Evolutionary conservation across 768 basidiomycete species (phyloP).

Genomic region (Leccinum incarnatum): DNA sequence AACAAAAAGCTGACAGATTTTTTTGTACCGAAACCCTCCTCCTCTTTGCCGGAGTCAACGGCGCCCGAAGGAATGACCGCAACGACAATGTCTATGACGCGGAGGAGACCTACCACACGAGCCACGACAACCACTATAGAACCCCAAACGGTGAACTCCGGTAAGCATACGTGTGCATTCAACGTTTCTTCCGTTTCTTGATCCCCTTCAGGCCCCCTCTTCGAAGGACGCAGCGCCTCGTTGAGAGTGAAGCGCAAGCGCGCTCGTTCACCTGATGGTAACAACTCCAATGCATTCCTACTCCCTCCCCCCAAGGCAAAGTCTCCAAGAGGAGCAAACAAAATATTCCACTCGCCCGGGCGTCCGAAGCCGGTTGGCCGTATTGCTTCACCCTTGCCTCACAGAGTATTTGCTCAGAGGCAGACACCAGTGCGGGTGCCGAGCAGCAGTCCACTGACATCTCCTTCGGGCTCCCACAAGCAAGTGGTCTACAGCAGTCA

Average conservation of each 20-base stretch:
- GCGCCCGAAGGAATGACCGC: background rate
- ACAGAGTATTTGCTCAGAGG: slow-evolving; percentile 36
- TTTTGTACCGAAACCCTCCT: slow-evolving; percentile 37
- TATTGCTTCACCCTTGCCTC: slow-evolving; percentile 12
- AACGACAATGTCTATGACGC: slow-evolving; percentile 6
- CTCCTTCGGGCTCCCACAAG: slow-evolving; percentile 22
- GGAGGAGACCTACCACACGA: slow-evolving; percentile 10
- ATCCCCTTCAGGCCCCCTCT: slow-evolving; percentile 13
- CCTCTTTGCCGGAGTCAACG: slow-evolving; percentile 13
- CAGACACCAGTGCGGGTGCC: slow-evolving; percentile 3
- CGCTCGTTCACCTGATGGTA: slow-evolving; percentile 23
- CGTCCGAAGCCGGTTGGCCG: slow-evolving; percentile 4
- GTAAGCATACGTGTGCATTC: slow-evolving; percentile 14
- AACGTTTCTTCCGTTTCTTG: background rate
- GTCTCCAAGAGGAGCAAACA: slow-evolving; percentile 23
- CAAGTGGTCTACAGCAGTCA: slow-evolving; percentile 60
- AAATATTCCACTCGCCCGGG: slow-evolving; percentile 8
- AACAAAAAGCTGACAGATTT: slow-evolving; percentile 44
- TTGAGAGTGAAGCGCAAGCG: slow-evolving; percentile 24
- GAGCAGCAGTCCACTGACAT: slow-evolving; percentile 4
- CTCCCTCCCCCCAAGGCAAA: slow-evolving; percentile 15
- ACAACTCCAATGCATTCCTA: background rate
- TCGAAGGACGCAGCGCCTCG: slow-evolving; percentile 10
- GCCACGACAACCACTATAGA: slow-evolving; percentile 2
- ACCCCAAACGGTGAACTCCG: slow-evolving; percentile 4